Evolutionary conservation across 768 basidiomycete species (phyloP).

Genomic region (Mrakia frigida): DNA sequence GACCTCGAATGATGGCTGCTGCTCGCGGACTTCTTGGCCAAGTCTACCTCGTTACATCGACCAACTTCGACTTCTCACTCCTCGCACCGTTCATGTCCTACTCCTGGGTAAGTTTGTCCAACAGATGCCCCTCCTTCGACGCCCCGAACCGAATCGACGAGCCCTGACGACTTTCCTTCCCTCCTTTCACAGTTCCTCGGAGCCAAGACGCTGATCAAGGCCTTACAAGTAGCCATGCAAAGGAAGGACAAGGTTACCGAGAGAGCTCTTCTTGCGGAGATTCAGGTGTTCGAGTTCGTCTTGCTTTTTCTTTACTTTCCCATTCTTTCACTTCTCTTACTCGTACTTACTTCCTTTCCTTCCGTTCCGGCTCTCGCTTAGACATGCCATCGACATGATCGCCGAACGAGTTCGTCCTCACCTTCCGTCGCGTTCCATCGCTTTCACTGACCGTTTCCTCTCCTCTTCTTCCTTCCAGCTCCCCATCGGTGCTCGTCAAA

Average conservation of each 20-base stretch:
- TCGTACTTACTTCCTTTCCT: neutral
- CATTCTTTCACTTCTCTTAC: neutral
- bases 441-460: no score
- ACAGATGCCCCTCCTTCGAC: neutral
- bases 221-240: neutral
- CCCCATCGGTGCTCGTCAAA: neutral
- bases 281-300: neutral
- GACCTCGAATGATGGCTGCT: neutral
- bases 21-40: neutral
- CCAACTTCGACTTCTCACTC: neutral
- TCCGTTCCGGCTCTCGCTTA: neutral
- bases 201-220: neutral
- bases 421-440: no score
- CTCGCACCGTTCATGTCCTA: neutral
- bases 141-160: neutral
- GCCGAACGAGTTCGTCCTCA: neutral
- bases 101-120: neutral
- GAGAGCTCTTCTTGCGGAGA: neutral
- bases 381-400: neutral
- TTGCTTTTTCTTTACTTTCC: no score
- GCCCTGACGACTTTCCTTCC: neutral
- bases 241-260: neutral
- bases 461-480: neutral
- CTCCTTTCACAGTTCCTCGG: neutral
- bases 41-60: neutral